Evolutionary conservation across 176 grass and related monocot genomes (phyloP).

Genomic region (Musa beccarii): DNA sequence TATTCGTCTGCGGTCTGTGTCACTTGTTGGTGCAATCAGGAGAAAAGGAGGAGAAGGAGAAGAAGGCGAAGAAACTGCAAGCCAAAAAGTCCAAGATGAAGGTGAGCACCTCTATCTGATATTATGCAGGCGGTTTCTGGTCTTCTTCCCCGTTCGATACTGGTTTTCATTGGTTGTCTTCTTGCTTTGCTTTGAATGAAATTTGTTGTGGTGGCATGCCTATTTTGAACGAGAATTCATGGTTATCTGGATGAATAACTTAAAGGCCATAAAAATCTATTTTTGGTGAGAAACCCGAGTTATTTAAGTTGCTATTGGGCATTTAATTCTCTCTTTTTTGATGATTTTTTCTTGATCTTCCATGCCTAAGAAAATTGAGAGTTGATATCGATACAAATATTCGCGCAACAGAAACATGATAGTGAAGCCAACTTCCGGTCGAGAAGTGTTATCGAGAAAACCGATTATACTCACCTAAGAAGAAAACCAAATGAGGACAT

Average conservation of each 20-base stretch:
- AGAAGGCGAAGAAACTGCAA: conserved; percentile 63
- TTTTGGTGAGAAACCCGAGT: not conserved
- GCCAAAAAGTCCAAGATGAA: conserved; percentile 86
- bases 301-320: not conserved
- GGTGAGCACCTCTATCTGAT: conserved; percentile 19
- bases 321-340: not conserved
- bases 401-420: no score
- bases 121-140: not conserved
- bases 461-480: not conserved
- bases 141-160: not conserved
- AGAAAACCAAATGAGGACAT: not conserved
- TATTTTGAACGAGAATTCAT: conserved; percentile 1
- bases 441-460: not conserved
- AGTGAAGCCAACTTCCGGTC: no score
- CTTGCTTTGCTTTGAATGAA: no score
- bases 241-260: not conserved
- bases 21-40: conserved; percentile 18
- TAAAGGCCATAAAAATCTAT: not conserved
- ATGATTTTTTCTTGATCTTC: not conserved
- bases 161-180: not conserved
- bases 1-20: not conserved
- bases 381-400: no score
- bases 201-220: not conserved
- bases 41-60: conserved; percentile 63
- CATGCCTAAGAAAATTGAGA: no score